Base-by-base conservation (phyloP, 1,284 basidiomycete species). In the Ustilago tritici region DNA sequence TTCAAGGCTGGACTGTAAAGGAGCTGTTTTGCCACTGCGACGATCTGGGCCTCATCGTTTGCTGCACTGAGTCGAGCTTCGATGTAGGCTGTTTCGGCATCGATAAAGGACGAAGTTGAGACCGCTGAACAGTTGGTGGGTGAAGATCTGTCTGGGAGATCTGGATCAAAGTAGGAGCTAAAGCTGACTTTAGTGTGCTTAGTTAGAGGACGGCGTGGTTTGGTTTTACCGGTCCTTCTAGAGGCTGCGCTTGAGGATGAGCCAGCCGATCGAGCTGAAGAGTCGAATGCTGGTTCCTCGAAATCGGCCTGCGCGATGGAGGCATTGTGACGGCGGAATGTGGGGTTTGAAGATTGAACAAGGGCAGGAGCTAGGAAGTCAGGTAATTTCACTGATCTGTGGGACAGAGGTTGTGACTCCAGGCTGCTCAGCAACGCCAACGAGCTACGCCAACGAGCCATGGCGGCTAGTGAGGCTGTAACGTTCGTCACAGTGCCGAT, bases 301-400 rank as follows among this genome's bases (percentile, higher is more conserved):
- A 49, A 46, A 7, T 19, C 50, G 9, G 23, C 19, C n/a, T 36
- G 55, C 11, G 59, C 47, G n/a, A 46, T 17, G 2, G 69, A 62
- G 17, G 52, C 43, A 43, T 40, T 58, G 65, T 55, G 53, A 40
- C 61, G 65, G 7, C 55, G 62, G 49, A 17, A 11, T 10, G 15
- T 38, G 4, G 34, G 4, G 15, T 54, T 3, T 1, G 56, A 17
- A 3, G 2, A 23, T 6, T 36, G 55, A 3, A 23, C 9, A 17
- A 66, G 50, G 31, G 59, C 52, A 12, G 70, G 70, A 32, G 61
- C 70, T 12, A 73, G 53, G 10, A 73, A 73, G 50, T 73, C 70
- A 11, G 55, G 65, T 1, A 67, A 14, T 14, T 31, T 31, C 8
- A 58, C 32, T 52, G 52, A 36, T 36, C 34, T 31, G 17, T 36